Percentiles rank a stretch among this genome's conserved stretches.
phyloP scores from a whole-genome alignment of 2,329 filamentous ascomycete species.

The Pseudogymnoascus sp. region DNA sequence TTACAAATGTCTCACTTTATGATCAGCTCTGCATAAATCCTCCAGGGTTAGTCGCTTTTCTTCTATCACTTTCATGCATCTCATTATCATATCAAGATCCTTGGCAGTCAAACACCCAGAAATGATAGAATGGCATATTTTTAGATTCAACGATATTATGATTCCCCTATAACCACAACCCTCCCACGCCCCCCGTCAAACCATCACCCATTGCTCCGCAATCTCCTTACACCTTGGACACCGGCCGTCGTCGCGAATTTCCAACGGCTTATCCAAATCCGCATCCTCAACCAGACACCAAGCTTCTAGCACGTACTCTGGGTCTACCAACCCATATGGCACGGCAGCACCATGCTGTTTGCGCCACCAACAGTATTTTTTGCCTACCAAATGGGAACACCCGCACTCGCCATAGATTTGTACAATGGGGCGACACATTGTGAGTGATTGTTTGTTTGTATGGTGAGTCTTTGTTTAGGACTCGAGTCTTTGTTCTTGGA shows the following conservation, averaged over 20 bases:
- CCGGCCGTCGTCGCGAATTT: neutral
- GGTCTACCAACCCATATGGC: neutral
- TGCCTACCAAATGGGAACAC: neutral
- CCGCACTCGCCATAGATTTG: neutral
- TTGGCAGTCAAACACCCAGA: neutral
- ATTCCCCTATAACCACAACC: neutral
- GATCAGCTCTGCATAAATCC: neutral
- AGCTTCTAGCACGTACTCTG: neutral
- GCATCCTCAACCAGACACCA: neutral
- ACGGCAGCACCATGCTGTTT: neutral
- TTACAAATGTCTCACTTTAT: neutral
- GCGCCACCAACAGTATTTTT: neutral
- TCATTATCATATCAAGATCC: neutral
- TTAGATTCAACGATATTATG: neutral
- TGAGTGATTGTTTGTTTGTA: neutral
- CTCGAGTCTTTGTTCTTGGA: neutral
- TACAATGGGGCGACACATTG: neutral
- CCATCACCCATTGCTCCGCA: neutral
- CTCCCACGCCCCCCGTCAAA: neutral
- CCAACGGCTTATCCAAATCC: neutral
- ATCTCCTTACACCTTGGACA: neutral
- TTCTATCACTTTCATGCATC: neutral
- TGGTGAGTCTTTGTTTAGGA: neutral
- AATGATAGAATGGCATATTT: neutral
- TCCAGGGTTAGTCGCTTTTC: neutral